Evolutionary conservation across 176 grass and related monocot species (phyloP), one percentile per base, ranked within the genome.

Genomic region (Aegilops umbellulata): DNA sequence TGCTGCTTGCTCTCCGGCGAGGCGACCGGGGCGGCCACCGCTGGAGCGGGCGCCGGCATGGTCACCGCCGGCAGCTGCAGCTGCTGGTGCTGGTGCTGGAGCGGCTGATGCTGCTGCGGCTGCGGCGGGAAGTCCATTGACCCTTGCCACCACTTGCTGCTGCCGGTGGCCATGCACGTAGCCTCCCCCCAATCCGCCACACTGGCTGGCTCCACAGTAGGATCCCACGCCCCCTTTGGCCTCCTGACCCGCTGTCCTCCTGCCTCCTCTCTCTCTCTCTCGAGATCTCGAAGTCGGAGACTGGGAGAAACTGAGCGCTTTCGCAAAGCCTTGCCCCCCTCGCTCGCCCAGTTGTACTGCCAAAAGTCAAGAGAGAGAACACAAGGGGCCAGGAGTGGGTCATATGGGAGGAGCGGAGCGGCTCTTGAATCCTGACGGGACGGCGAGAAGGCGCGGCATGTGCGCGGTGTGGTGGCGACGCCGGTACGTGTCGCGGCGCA

Each of bases 141-240:
- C 65, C 73, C 80, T 34, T 88, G 90, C 88, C 90, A 88, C 90
- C 90, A 91, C 86, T 91, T 91, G 89, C 65, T 87, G 89, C 38
- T 91, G 86, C 57, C 78, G 86, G 80, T 84, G 80, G 89, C 89
- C 89, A 91, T 91, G 85, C 89, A 91, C 89, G 85, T 81, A 76
- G 32, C 14, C 82, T 55, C 53, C 6, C 42, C 19, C 49, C 55
- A 86, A 73, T 34, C 74, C 29, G 74, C 79, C 80, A 83, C 66
- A 58, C 74, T 39, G 64, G 3, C 65, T 44, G 24, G 2, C 55
- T 73, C 84, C 65, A 83, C 84, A 90, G 80, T 67, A 62, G 22
- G 65, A 5, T 46, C 24, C 60, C 77, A 67, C 53, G 62, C 26
- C 62, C 1, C n/a, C 11, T 39, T 68, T 46, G 42, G 22, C 7